These are phyloP conservation scores for Ganoderma leucocontextum DNA, from an alignment of 1,284 basidiomycete genomes.

Conservation along the genomic window DNA sequence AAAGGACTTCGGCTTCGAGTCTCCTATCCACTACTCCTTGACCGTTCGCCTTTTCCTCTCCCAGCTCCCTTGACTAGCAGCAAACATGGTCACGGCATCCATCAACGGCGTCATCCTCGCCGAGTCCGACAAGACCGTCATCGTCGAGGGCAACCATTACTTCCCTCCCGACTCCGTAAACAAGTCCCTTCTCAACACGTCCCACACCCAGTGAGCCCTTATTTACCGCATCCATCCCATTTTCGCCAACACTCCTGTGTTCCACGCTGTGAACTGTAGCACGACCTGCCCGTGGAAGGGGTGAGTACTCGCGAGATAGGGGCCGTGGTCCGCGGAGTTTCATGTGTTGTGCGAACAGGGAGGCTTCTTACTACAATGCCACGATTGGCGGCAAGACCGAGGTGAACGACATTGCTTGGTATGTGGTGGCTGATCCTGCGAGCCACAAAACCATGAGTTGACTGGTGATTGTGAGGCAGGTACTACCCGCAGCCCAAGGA, in stretches of 20 bases:
- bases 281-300: constrained; percentile 72
- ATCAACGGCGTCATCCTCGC: constrained; percentile 63
- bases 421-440: constrained; percentile 28
- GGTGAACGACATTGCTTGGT: constrained; percentile 71
- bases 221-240: neutral
- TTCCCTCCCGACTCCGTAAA: constrained; percentile 66
- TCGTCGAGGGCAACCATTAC: constrained; percentile 73
- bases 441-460: neutral
- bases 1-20: neutral
- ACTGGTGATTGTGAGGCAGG: constrained; percentile 46
- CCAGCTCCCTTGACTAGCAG: neutral
- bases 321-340: neutral
- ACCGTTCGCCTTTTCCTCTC: neutral
- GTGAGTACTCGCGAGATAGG: constrained; percentile 44
- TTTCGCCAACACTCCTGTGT: neutral
- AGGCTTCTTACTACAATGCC: constrained; percentile 68
- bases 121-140: constrained; percentile 58
- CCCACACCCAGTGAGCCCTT: constrained; percentile 55
- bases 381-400: constrained; percentile 52
- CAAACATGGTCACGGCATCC: constrained; percentile 57
- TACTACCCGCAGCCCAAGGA: constrained; percentile 64
- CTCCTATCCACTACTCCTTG: neutral
- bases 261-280: constrained; percentile 41
- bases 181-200: constrained; percentile 51
- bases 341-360: constrained; percentile 44